Evolutionary conservation across 2,329 filamentous ascomycete species (phyloP).

Genomic region (Colletotrichum horii): DNA sequence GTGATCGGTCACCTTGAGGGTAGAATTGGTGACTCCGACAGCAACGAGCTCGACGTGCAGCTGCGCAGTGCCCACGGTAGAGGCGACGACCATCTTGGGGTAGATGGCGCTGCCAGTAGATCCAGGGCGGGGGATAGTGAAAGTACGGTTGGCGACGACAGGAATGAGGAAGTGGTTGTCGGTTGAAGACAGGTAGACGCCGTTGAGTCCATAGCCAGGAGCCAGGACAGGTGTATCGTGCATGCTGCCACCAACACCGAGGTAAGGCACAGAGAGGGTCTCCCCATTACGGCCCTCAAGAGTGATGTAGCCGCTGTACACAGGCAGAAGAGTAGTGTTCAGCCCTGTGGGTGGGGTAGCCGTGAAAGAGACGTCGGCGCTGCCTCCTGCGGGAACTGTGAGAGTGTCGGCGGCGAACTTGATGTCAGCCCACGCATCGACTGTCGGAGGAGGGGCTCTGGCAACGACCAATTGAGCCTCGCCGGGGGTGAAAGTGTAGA

Average conservation of each 20-base stretch:
- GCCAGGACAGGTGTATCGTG: constrained; percentile 20
- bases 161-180: constrained; percentile 18
- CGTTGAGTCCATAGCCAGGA: background rate
- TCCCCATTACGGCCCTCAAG: constrained; percentile 42
- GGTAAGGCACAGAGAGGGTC: constrained; percentile 42
- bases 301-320: constrained; percentile 49
- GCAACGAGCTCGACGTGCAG: constrained; percentile 27
- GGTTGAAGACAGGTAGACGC: constrained; percentile 20
- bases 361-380: constrained; percentile 30
- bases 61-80: constrained; percentile 21
- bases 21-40: constrained; percentile 5
- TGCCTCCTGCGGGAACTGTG: constrained; percentile 30
- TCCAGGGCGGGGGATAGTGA: constrained; percentile 26
- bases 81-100: constrained; percentile 7
- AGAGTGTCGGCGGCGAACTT: constrained; percentile 24
- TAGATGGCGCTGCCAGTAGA: background rate
- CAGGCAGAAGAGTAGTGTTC: constrained; percentile 35
- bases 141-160: constrained; percentile 25
- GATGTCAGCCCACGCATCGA: constrained; percentile 21
- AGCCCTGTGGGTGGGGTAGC: constrained; percentile 32
- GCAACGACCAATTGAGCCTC: background rate
- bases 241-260: constrained; percentile 38
- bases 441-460: constrained; percentile 22
- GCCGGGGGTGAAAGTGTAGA: constrained; percentile 37
- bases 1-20: constrained; percentile 14